These are phyloP conservation scores for Rhodofomes roseus DNA, from an alignment of 1,284 basidiomycete genomes.

Conservation along the genomic window DNA sequence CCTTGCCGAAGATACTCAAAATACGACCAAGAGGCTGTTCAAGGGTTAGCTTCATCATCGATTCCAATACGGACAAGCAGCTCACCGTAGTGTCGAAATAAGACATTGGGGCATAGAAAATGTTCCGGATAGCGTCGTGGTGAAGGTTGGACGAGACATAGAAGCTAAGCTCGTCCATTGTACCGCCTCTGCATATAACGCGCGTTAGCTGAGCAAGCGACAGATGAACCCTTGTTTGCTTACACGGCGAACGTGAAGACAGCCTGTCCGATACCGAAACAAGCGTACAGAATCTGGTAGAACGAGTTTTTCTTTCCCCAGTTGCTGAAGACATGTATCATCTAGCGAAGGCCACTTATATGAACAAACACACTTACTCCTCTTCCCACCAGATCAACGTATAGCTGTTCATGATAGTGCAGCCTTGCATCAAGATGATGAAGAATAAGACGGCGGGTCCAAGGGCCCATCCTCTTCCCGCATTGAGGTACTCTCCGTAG, in stretches of 20 bases:
- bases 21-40: conserved; percentile 59
- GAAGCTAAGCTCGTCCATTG: conserved; percentile 54
- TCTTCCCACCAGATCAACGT: conserved; percentile 74
- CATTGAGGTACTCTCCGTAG: conserved; percentile 64
- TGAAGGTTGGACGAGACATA: conserved; percentile 60
- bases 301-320: conserved; percentile 50
- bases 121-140: conserved; percentile 46
- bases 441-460: conserved; percentile 54
- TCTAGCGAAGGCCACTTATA: neutral
- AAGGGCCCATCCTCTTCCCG: conserved; percentile 57
- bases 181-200: conserved; percentile 40
- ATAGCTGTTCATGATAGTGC: conserved; percentile 50
- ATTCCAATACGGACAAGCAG: neutral
- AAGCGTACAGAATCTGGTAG: conserved; percentile 74
- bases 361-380: conserved; percentile 36
- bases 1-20: conserved; percentile 61
- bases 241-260: conserved; percentile 61
- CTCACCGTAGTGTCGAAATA: conserved; percentile 68
- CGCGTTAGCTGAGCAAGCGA: too few relatives aligned
- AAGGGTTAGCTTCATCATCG: neutral
- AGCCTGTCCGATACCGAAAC: conserved; percentile 57
- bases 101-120: conserved; percentile 67
- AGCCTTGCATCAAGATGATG: conserved; percentile 63
- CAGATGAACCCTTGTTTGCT: too few relatives aligned
- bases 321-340: conserved; percentile 29